Conservation (phyloP, 805 yeast species). For the Saturnispora halmiae region DNA sequence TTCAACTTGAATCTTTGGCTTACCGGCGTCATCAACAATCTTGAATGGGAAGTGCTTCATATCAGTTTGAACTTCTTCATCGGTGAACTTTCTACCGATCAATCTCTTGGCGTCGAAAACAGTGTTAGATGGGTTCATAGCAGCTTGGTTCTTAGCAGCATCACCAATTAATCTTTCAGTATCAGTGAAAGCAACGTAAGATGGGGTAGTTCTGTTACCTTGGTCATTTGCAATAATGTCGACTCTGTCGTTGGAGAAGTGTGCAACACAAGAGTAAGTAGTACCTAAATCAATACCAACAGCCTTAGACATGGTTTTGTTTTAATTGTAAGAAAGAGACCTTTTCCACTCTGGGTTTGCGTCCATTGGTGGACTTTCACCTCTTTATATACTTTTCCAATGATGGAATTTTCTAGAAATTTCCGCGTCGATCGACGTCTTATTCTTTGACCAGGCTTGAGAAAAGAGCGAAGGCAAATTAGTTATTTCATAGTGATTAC, state of each 20-base stretch:
- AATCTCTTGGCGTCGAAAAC: conserved; percentile 88
- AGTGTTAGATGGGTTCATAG: conserved; percentile 85
- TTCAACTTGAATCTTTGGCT: conserved; percentile 86
- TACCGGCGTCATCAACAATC: conserved; percentile 70
- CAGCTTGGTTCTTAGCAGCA: conserved; percentile 96
- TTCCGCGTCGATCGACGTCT: conserved; percentile 9
- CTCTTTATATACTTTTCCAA: not conserved
- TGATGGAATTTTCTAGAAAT: conserved; percentile 8
- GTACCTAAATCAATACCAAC: conserved; percentile 80
- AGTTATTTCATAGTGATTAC: not conserved
- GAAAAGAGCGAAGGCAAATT: not conserved
- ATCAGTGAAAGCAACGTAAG: conserved; percentile 90
- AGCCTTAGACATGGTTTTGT: conserved; percentile 38
- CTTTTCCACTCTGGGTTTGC: not conserved
- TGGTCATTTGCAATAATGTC: conserved; percentile 96
- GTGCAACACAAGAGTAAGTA: conserved; percentile 94
- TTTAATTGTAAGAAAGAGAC: not conserved
- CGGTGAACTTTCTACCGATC: conserved; percentile 81
- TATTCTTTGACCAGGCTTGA: not conserved
- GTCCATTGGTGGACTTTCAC: not conserved
- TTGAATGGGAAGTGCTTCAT: conserved; percentile 90
- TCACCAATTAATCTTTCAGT: conserved; percentile 92
- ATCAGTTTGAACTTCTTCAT: conserved; percentile 76
- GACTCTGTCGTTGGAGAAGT: conserved; percentile 83
- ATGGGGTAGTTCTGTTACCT: conserved; percentile 97